phyloP scores from a whole-genome alignment of 371 early-diverging fungal genomes.

The Conidiobolus incongruus region DNA sequence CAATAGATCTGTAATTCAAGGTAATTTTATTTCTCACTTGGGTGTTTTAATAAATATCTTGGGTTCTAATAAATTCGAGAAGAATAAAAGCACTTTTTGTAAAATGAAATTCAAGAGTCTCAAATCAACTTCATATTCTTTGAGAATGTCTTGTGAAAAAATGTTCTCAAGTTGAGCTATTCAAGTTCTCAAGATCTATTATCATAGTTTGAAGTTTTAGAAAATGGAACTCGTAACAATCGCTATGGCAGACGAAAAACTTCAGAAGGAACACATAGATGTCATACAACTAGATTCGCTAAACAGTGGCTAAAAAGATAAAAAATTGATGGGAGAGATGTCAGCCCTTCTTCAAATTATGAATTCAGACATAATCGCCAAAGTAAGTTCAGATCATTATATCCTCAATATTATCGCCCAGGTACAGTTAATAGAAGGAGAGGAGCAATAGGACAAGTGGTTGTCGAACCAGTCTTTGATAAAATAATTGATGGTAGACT shows the following conservation, averaged over 20 bases:
- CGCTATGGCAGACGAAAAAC: not conserved
- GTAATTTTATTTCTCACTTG: slow-evolving; percentile 56
- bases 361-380: slow-evolving; percentile 11
- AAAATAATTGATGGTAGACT: slow-evolving; percentile 74
- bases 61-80: slow-evolving; percentile 5
- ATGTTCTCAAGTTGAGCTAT: slow-evolving; percentile 70
- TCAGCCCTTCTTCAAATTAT: slow-evolving; percentile 5
- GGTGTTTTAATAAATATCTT: slow-evolving; percentile 75
- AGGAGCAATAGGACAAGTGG: slow-evolving; percentile 8
- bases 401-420: slow-evolving; percentile 7
- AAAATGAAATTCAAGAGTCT: not conserved
- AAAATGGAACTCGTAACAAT: slow-evolving; percentile 2
- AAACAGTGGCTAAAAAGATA: slow-evolving; percentile 9
- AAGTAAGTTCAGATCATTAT: slow-evolving; percentile 13
- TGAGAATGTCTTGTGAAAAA: slow-evolving; percentile 18
- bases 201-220: slow-evolving; percentile 26
- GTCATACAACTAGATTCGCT: slow-evolving; percentile 14
- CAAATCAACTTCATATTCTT: not conserved
- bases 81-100: no score
- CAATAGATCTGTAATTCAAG: slow-evolving; percentile 61
- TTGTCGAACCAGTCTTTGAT: slow-evolving; percentile 60
- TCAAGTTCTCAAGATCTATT: slow-evolving; percentile 19
- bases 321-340: slow-evolving; percentile 8
- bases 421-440: slow-evolving; percentile 7
- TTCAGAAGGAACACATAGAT: slow-evolving; percentile 8